Evolutionary conservation across 163 green algal genomes (phyloP).

Genomic region (Chlamydomonas reinhardtii): DNA sequence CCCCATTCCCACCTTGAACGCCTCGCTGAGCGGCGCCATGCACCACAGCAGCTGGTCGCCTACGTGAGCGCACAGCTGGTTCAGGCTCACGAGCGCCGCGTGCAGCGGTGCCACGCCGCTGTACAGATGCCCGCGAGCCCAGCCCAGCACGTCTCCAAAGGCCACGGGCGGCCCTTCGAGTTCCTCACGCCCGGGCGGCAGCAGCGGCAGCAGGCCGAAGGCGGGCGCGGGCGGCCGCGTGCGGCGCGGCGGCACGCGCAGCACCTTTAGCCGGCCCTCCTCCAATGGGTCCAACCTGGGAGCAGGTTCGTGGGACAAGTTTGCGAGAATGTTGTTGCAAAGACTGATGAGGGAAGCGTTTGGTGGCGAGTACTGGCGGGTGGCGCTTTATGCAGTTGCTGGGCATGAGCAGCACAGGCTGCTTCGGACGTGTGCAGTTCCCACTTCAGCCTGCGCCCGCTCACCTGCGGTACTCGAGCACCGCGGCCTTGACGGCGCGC

Average conservation of each 20-base stretch:
- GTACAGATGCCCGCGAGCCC: conserved; percentile 44
- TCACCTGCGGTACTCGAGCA: conserved; percentile 58
- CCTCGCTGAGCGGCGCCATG: conserved; percentile 27
- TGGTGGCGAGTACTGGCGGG: too few relatives aligned
- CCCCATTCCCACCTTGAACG: conserved; percentile 43
- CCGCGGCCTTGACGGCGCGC: conserved; percentile 48
- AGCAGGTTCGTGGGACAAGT: neutral
- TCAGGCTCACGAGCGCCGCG: conserved; percentile 36
- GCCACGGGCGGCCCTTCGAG: neutral
- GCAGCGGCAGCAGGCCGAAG: conserved; percentile 49
- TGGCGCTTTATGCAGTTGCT: too few relatives aligned
- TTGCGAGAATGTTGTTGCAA: too few relatives aligned
- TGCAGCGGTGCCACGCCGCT: conserved; percentile 43
- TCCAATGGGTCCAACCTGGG: conserved; percentile 56
- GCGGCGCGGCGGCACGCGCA: conserved; percentile 48
- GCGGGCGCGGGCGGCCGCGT: conserved; percentile 14
- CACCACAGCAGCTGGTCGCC: conserved; percentile 59
- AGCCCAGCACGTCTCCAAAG: conserved; percentile 41
- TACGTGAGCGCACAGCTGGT: conserved; percentile 22
- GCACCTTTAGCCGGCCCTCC: conserved; percentile 57
- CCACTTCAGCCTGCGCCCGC: neutral
- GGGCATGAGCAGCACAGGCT: too few relatives aligned
- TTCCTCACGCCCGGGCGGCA: neutral
- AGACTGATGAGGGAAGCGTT: too few relatives aligned
- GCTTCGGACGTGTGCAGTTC: too few relatives aligned